Percentiles rank a stretch among this genome's conserved stretches.
Conservation (phyloP, 108 stramenopile species). For the Conticribra weissflogii region DNA sequence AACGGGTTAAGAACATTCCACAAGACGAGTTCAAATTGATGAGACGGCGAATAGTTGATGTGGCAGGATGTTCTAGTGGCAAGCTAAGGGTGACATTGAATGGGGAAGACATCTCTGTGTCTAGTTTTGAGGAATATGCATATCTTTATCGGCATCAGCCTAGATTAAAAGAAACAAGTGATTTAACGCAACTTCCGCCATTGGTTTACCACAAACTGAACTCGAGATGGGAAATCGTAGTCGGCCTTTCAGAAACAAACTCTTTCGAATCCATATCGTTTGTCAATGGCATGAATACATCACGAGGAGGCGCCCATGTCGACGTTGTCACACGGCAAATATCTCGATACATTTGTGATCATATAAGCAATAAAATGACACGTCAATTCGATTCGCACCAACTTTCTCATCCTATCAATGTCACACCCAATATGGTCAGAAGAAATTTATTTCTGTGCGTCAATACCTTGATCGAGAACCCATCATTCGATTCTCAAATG, state of each 20-base stretch:
- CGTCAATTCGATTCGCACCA: slow-evolving; percentile 32
- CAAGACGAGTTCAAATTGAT: slow-evolving; percentile 77
- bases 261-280: slow-evolving; percentile 77
- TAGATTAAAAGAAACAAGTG: no score
- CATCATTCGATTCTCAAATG: slow-evolving; percentile 98
- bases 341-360: slow-evolving; percentile 67
- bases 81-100: slow-evolving; percentile 69
- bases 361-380: slow-evolving; percentile 61
- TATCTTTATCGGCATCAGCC: slow-evolving; percentile 27
- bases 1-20: slow-evolving; percentile 40
- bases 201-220: slow-evolving; percentile 50
- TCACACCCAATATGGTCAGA: slow-evolving; percentile 77
- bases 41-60: slow-evolving; percentile 85
- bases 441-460: slow-evolving; percentile 92
- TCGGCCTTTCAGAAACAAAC: slow-evolving; percentile 63
- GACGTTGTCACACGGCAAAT: slow-evolving; percentile 75
- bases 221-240: slow-evolving; percentile 69
- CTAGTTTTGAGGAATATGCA: slow-evolving; percentile 55
- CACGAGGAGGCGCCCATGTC: slow-evolving; percentile 90
- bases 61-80: slow-evolving; percentile 85
- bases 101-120: slow-evolving; percentile 43
- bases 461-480: slow-evolving; percentile 95
- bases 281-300: slow-evolving; percentile 91
- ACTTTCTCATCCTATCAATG: slow-evolving; percentile 10
- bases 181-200: slow-evolving; percentile 23